Evolutionary conservation across 1,284 basidiomycete species (phyloP).

Genomic region (Coriolopsis trogii): DNA sequence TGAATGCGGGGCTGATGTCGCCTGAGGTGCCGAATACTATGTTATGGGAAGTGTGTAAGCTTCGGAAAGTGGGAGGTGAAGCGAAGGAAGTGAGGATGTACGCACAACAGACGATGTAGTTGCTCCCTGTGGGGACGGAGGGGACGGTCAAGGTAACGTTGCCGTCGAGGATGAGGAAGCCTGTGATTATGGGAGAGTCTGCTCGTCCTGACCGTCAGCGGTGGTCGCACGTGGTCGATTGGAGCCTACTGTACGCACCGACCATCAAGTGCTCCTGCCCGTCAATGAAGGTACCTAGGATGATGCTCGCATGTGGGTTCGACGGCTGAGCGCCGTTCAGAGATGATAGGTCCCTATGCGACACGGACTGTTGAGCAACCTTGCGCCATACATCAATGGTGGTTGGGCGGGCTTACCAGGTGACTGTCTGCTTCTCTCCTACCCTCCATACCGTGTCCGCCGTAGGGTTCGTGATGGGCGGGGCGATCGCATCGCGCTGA

Average conservation of each 20-base stretch:
- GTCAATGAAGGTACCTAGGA: constrained; percentile 38
- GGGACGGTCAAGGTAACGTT: constrained; percentile 31
- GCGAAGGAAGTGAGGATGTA: constrained; percentile 5
- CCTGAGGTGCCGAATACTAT: constrained; percentile 57
- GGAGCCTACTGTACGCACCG: constrained; percentile 31
- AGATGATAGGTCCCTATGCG: constrained; percentile 1
- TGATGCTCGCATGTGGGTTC: constrained; percentile 37
- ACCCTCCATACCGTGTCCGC: constrained; percentile 14
- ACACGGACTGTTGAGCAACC: background rate
- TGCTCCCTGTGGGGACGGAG: constrained; percentile 24
- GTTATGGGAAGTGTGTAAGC: background rate
- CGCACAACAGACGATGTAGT: constrained; percentile 36
- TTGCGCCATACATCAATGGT: background rate
- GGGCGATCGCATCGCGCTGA: constrained; percentile 13
- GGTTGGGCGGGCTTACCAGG: constrained; percentile 8
- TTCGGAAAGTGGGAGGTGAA: background rate
- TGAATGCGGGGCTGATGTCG: constrained; percentile 43
- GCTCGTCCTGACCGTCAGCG: background rate
- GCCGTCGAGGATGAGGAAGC: constrained; percentile 29
- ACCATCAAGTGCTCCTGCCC: constrained; percentile 39
- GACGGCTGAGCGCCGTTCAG: constrained; percentile 22
- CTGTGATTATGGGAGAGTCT: constrained; percentile 32
- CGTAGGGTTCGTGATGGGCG: constrained; percentile 15
- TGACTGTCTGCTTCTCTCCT: constrained; percentile 14
- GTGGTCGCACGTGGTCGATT: no score